Evolutionary conservation across 139 green algal genomes (phyloP), one percentile per base, ranked within the genome.

Genomic region (Chlorella sp.): DNA sequence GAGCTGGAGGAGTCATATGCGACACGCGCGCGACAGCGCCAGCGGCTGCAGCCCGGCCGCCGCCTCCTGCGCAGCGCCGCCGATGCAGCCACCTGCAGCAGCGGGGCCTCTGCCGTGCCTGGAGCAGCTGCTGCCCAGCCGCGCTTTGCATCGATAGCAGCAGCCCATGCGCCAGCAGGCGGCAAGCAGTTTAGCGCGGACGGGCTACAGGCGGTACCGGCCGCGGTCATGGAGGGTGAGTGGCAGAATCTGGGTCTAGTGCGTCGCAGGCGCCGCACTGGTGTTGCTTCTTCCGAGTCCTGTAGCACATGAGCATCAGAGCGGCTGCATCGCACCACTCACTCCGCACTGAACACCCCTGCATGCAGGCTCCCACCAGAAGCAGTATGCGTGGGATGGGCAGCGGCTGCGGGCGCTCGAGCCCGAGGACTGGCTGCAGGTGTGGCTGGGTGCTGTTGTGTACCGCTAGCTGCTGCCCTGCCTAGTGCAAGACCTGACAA

Each of bases 361-460:
- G 30, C 9, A 46, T n/a, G 30, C 81, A 86, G 81, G 81, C 56
- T 22, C 38, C 7, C 70, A 79, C 19, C 69, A 74, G 34, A 86
- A 82, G 73, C 82, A 56, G 73, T 86, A 86, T 36, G 82, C 40
- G 9, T 86, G 82, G 82, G 72, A 86, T 26, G 73, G 36, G 24
- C 73, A 28, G 41, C 54, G 81, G 30, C 73, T 86, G 58, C 41
- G 58, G 2, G 73, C 73, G 22, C 22, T 86, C n/a, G 82, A 86
- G 32, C 36, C 73, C 1, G 73, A 82, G 73, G 82, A 82, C n/a
- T 76, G 79, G 79, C 44, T 46, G 60, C 56, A 84, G 51, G 51
- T 60, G 51, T 60, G 51, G 51, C 51, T 60, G 51, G 51, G 51
- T n/a, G 51, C 13, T 60, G 51, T 11, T 7, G 11, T 54, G n/a